phyloP scores from a whole-genome alignment of 306 rosid species.

The Sophora flavescens region DNA sequence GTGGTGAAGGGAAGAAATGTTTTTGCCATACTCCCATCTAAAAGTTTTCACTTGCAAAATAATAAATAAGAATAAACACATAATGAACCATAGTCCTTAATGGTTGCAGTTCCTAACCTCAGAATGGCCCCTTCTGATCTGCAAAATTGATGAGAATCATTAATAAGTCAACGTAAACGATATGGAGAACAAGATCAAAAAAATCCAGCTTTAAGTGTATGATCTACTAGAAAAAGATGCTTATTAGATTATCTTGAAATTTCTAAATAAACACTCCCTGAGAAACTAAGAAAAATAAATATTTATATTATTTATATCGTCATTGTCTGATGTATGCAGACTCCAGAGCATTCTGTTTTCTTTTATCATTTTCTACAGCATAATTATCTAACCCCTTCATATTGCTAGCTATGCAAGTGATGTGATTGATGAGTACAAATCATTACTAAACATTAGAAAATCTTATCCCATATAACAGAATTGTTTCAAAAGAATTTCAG shows the following conservation, averaged over 20 bases:
- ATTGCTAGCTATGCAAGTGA: constrained; percentile 22
- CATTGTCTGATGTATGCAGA: not conserved
- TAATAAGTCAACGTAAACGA: constrained; percentile 38
- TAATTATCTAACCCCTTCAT: constrained; percentile 1
- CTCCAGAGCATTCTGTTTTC: not conserved
- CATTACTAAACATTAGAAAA: not conserved
- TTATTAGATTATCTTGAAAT: not conserved
- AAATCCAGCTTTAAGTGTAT: constrained; percentile 7
- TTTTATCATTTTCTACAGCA: not conserved
- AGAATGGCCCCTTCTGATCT: constrained; percentile 71
- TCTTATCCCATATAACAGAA: not conserved
- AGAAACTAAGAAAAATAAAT: constrained; percentile 14
- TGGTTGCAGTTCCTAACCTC: constrained; percentile 58
- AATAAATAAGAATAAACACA: constrained; percentile 15
- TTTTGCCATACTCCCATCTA: constrained; percentile 18
- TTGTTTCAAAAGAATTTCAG: constrained; percentile 5
- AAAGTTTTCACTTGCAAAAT: constrained; percentile 1
- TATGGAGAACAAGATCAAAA: not conserved
- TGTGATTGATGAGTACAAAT: not conserved
- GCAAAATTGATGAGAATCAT: constrained; percentile 56
- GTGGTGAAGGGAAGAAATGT: constrained; percentile 15
- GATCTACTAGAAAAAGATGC: constrained; percentile 1
- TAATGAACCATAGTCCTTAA: constrained; percentile 6
- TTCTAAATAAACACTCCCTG: constrained; percentile 5
- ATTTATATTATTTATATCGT: not conserved